Evolutionary conservation across 495 filamentous ascomycete genomes (phyloP).

Genomic region (Penicillium paradoxum): DNA sequence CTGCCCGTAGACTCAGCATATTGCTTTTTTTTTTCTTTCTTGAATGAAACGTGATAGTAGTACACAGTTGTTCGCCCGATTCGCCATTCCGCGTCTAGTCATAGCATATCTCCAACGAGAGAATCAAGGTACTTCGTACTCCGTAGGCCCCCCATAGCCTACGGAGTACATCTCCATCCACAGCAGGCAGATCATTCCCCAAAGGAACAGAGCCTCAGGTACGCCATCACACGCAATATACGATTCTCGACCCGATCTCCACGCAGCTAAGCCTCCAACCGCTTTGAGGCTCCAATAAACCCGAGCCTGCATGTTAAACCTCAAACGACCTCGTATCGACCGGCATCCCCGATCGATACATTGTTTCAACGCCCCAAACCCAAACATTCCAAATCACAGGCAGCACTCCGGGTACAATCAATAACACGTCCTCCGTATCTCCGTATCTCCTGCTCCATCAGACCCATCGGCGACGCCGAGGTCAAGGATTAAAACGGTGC

Average conservation of each 20-base stretch:
- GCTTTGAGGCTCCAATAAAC: not conserved
- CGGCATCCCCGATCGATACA: not conserved
- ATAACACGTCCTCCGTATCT: no score
- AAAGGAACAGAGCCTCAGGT: not conserved
- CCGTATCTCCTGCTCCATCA: not conserved
- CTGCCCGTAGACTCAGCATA: not conserved
- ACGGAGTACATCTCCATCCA: no score
- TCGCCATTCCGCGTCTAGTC: not conserved
- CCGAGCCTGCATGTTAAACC: not conserved
- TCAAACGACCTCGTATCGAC: not conserved
- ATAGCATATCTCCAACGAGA: no score
- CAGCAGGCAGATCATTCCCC: not conserved
- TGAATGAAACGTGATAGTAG: not conserved
- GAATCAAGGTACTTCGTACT: no score
- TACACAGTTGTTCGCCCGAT: not conserved
- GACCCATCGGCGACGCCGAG: constrained; percentile 1
- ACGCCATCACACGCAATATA: not conserved
- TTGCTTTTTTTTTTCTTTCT: not conserved
- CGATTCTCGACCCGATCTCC: not conserved
- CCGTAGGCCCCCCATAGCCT: no score
- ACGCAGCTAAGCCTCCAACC: not conserved
- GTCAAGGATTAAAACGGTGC: not conserved
- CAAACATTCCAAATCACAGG: no score
- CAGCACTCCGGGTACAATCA: no score
- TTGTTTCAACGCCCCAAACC: not conserved